Base-by-base conservation (phyloP, 2,329 filamentous ascomycete species). In the Ilyonectria mors-panacis region DNA sequence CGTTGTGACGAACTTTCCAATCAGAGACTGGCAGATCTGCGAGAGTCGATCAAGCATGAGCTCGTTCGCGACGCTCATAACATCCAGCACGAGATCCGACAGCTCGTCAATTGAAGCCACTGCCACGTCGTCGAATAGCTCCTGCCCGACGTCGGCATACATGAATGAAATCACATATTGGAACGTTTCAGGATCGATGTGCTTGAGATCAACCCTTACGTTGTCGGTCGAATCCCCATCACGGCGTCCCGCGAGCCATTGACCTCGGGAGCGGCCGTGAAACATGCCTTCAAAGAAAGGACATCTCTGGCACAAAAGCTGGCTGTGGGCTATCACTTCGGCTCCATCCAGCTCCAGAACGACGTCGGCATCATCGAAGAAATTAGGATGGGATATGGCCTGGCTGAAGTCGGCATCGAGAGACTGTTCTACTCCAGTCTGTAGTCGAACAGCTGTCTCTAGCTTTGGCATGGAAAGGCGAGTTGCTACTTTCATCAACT, bases 211-310 rank as follows among this genome's bases (percentile, higher is more conserved):
- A 48, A 99, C 90, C 42, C 85, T 86, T 63, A 97, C 84, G 76
- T 69, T 86, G 72, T 76, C 76, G 66, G 81, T 70, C 2, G 75
- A 58, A 6, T 75, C 73, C 51, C 74, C 77, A 58, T 87, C 82
- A n/a, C 89, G 89, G 59, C 94, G 89, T 35, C 88, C 87, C 55
- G 91, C 87, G 21, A 99, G 86, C 96, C 96, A 99, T 73, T 89
- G 88, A 1, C 96, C 96, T 45, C 88, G 87, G 8, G 96, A 94
- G 48, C 94, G 91, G n/a, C 96, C 96, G 73, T 93, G 87, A 79
- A 98, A 98, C 48, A 99, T 85, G 1, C 93, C 93, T 69, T 95
- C 86, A 71, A 99, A 99, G 85, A 98, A 99, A 0, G 94, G 94
- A 74, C 95, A 98, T 71, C 96, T 87, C 75, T 92, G 91, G 71